Conservation (phyloP, 2,329 filamentous ascomycete genomes). For the Fusarium hainanense region DNA sequence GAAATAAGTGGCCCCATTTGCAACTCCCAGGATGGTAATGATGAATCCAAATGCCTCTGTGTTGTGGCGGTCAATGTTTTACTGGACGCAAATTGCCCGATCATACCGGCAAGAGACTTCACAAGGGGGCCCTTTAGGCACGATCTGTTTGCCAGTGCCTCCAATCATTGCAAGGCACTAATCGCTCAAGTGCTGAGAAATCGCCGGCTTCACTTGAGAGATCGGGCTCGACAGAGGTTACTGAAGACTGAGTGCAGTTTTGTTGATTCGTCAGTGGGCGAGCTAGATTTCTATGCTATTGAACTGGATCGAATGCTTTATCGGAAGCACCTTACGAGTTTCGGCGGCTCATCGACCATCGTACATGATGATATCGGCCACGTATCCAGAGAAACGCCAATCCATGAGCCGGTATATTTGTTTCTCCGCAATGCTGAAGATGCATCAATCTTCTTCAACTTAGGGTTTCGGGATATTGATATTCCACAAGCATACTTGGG, state of each 20-base stretch:
- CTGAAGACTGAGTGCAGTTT: fast-evolving
- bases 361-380: fast-evolving
- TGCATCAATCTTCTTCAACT: neutral
- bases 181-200: neutral
- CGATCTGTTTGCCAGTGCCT: neutral
- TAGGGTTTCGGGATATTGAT: neutral
- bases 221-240: neutral
- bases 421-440: neutral
- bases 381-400: fast-evolving
- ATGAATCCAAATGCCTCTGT: neutral
- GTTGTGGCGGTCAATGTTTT: neutral
- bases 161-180: neutral
- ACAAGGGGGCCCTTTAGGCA: fast-evolving
- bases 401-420: neutral
- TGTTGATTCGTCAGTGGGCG: fast-evolving
- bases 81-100: neutral
- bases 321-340: fast-evolving
- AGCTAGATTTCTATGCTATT: neutral
- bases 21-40: fast-evolving
- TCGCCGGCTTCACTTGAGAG: neutral
- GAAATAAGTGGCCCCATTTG: neutral
- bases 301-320: neutral
- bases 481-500: too few species aligned
- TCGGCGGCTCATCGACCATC: neutral
- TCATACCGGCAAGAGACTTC: neutral